Percentiles rank a stretch among this genome's conserved stretches.
Conservation (phyloP, 2,329 filamentous ascomycete genomes). For the Emmonsiellopsis sp. region DNA sequence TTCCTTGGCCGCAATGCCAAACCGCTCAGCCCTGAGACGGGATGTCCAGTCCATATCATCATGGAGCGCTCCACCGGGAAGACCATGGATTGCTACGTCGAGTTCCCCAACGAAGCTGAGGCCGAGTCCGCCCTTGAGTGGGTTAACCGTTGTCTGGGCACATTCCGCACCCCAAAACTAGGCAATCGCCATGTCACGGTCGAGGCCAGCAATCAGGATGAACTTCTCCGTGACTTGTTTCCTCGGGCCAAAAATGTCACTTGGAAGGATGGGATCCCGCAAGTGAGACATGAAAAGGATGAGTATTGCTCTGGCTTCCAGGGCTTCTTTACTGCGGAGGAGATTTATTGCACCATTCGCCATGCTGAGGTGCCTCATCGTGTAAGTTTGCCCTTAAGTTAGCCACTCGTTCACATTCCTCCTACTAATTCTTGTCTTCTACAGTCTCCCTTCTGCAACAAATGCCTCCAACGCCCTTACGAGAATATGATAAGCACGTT, state of each 20-base stretch:
- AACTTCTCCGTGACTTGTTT: slow-evolving; percentile 42
- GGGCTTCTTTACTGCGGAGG: slow-evolving; percentile 43
- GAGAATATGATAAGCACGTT: slow-evolving; percentile 44
- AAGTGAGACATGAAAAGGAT: slow-evolving; percentile 26
- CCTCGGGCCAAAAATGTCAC: slow-evolving; percentile 41
- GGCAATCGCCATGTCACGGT: slow-evolving; percentile 41
- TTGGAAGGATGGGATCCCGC: slow-evolving; percentile 33
- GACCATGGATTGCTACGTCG: slow-evolving; percentile 46
- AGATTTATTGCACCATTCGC: slow-evolving; percentile 37
- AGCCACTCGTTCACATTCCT: not conserved
- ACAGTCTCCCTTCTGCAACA: slow-evolving; percentile 32
- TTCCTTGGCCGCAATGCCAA: slow-evolving; percentile 37
- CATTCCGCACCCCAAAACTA: slow-evolving; percentile 33
- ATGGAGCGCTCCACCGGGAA: slow-evolving; percentile 50
- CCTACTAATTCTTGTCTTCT: not conserved
- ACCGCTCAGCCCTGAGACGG: slow-evolving; percentile 26
- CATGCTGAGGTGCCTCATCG: slow-evolving; percentile 41
- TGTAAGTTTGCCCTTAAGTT: slow-evolving; percentile 26
- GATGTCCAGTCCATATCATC: slow-evolving; percentile 45
- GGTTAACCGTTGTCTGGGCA: slow-evolving; percentile 26
- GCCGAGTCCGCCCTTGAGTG: slow-evolving; percentile 30
- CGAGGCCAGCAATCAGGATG: slow-evolving; percentile 37
- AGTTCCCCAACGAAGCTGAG: slow-evolving; percentile 30
- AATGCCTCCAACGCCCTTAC: slow-evolving; percentile 44
- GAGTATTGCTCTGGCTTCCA: slow-evolving; percentile 41